phyloP scores from a whole-genome alignment of 2,329 filamentous ascomycete species.

The Exophiala viscosa region DNA sequence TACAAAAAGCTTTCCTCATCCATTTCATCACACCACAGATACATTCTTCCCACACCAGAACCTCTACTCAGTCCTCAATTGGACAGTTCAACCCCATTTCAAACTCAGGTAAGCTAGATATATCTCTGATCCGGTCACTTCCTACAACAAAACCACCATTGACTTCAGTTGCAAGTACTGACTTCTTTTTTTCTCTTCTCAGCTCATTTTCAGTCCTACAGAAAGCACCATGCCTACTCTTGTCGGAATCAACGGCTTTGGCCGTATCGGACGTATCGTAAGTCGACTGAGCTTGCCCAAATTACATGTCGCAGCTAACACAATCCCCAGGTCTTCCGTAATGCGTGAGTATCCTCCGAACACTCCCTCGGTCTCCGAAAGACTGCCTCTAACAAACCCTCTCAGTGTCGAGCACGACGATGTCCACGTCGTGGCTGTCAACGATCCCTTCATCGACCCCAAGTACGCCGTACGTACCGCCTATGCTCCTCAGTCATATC shows the following conservation, averaged over 20 bases:
- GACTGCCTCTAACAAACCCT: constrained; percentile 5
- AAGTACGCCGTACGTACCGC: constrained; percentile 81
- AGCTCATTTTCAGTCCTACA: constrained; percentile 8
- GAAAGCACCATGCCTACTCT: constrained; percentile 56
- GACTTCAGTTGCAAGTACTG: constrained; percentile 6
- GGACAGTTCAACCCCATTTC: background rate
- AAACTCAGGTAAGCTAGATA: constrained; percentile 10
- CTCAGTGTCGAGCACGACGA: constrained; percentile 74
- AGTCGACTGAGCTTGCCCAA: constrained; percentile 29
- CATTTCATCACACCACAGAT: constrained; percentile 20
- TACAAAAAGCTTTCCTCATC: constrained; percentile 23
- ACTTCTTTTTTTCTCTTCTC: constrained; percentile 5
- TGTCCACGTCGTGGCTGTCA: constrained; percentile 91
- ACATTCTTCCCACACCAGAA: constrained; percentile 1
- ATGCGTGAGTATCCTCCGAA: constrained; percentile 61
- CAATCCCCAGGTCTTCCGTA: constrained; percentile 73
- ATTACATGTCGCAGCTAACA: constrained; percentile 28
- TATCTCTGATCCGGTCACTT: background rate
- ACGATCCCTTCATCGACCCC: constrained; percentile 98
- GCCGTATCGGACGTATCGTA: constrained; percentile 94
- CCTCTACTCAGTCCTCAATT: background rate
- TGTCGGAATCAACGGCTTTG: constrained; percentile 99
- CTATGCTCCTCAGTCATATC: background rate
- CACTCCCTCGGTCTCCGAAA: constrained; percentile 27
- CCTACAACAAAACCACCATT: constrained; percentile 8